Percentiles rank a stretch among this genome's conserved stretches.
phyloP scores from a whole-genome alignment of 164 flowering plant genomes.

The Litsea cubeba region DNA sequence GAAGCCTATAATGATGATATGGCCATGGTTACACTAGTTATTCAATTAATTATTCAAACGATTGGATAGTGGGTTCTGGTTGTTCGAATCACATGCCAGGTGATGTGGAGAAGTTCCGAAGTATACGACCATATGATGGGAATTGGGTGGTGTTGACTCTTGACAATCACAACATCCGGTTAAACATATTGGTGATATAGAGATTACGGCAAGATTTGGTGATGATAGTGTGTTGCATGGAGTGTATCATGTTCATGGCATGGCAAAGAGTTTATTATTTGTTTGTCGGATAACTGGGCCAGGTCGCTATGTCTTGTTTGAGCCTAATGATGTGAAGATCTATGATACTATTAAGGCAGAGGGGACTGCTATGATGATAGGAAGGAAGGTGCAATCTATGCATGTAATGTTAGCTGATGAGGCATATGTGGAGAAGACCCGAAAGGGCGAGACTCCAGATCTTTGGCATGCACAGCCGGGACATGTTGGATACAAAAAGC shows the following conservation, averaged over 20 bases:
- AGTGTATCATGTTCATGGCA: not conserved
- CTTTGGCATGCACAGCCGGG: constrained; percentile 14
- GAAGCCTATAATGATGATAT: no score
- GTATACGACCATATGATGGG: no score
- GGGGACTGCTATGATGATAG: not conserved
- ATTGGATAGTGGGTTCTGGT: no score
- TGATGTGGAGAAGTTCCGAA: no score
- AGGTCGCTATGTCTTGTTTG: not conserved
- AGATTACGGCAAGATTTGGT: no score
- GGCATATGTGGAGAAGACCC: constrained; percentile 9
- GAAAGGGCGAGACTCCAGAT: constrained; percentile 10
- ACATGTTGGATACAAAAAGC: constrained; percentile 14
- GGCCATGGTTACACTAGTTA: no score
- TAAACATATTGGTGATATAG: no score
- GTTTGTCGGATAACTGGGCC: constrained; percentile 10
- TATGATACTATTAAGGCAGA: not conserved
- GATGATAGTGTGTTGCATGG: no score
- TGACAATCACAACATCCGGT: no score
- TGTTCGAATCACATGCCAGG: no score
- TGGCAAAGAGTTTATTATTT: constrained; percentile 18
- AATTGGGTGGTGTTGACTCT: no score
- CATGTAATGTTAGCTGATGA: constrained; percentile 1
- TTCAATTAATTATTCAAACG: no score
- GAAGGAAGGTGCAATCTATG: not conserved
- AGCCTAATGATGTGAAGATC: not conserved